Evolutionary conservation across 2,329 filamentous ascomycete species (phyloP).

Genomic region (Fusarium staphyleae): DNA sequence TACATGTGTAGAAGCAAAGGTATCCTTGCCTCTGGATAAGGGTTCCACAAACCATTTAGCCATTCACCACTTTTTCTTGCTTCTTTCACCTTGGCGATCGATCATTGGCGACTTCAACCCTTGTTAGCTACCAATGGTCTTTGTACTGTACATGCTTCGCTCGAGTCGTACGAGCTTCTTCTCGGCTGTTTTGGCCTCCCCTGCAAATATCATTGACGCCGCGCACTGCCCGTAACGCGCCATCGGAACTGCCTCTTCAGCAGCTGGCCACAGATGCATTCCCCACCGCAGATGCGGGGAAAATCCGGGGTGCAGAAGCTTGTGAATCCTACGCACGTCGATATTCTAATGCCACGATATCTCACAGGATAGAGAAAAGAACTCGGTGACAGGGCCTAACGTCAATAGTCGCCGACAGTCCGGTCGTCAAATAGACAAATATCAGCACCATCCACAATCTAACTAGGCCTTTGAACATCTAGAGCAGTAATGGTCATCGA

Average conservation of each 20-base stretch:
- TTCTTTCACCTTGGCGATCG: slow-evolving; percentile 7
- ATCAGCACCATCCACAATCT: no score
- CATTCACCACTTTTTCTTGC: slow-evolving; percentile 1
- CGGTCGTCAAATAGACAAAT: no score
- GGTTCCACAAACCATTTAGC: not conserved
- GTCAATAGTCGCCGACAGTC: no score
- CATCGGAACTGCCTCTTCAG: not conserved
- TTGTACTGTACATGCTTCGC: not conserved
- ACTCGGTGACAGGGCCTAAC: no score
- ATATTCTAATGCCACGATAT: slow-evolving; percentile 3
- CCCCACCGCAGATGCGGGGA: slow-evolving; percentile 33
- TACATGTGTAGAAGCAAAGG: no score
- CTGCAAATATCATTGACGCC: not conserved
- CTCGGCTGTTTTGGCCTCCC: not conserved
- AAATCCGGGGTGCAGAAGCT: slow-evolving; percentile 39
- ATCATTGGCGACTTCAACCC: no score
- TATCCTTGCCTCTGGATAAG: not conserved
- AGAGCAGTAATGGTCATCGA: no score
- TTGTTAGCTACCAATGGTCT: no score
- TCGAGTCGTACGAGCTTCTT: slow-evolving; percentile 4
- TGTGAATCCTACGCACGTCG: slow-evolving; percentile 8
- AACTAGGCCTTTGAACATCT: no score
- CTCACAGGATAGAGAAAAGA: slow-evolving; percentile 5
- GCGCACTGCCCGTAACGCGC: not conserved
- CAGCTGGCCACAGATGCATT: slow-evolving; percentile 18